Evolutionary conservation across 1,139 yeast species (phyloP).

Genomic region (Candida tetrigidarum): DNA sequence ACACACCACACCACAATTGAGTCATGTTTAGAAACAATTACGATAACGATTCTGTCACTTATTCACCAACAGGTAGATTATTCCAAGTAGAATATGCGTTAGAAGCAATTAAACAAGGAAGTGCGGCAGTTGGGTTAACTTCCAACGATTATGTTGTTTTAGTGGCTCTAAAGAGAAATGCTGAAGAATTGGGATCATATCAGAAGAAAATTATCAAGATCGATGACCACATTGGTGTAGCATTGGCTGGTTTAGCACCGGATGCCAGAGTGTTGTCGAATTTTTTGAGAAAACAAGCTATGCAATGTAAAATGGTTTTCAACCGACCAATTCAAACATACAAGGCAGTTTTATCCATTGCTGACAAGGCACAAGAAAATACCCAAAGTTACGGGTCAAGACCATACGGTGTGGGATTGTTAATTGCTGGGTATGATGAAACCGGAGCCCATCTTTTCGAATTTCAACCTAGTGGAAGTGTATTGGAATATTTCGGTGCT

Average conservation of each 20-base stretch:
- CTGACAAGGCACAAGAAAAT: constrained; percentile 96
- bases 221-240: constrained; percentile 93
- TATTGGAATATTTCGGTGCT: constrained; percentile 87
- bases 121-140: constrained; percentile 94
- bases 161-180: constrained; percentile 93
- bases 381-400: constrained; percentile 96
- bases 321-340: constrained; percentile 87
- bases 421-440: constrained; percentile 92
- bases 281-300: constrained; percentile 88
- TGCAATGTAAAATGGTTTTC: constrained; percentile 83
- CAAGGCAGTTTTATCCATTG: constrained; percentile 83
- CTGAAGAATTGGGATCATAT: constrained; percentile 96
- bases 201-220: constrained; percentile 92
- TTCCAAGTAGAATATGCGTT: constrained; percentile 96
- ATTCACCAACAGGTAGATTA: constrained; percentile 95
- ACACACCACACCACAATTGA: not conserved
- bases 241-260: constrained; percentile 97
- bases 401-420: constrained; percentile 96
- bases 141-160: constrained; percentile 87
- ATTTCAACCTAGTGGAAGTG: constrained; percentile 95
- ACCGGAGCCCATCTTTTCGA: constrained; percentile 94
- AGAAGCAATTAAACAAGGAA: constrained; percentile 98
- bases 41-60: constrained; percentile 97
- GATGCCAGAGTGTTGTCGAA: constrained; percentile 95
- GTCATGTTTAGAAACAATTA: constrained; percentile 89